Base-by-base conservation (phyloP, 768 basidiomycete genomes). In the Botryobasidium botryosum region DNA sequence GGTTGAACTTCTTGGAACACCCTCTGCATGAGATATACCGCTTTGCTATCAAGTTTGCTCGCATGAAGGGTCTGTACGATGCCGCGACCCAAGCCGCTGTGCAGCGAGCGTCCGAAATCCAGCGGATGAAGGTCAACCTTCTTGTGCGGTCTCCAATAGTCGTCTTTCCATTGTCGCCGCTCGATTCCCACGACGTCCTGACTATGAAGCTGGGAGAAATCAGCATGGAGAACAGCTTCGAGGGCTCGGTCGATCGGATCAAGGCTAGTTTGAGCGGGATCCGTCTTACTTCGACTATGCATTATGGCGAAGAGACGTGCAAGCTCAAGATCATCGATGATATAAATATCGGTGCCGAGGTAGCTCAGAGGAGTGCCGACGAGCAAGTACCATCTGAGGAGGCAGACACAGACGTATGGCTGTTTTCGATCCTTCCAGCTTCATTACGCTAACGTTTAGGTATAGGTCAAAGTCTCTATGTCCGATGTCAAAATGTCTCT, bases 1-100 rank as follows among this genome's bases (percentile, higher is more conserved):
- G 79, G 53, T 66, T 94, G 51, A 79, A 85, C 55, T 91, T 86
- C 61, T 68, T 94, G 43, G 85, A 92, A 57, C 68, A 77, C 43
- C 87, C 91, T n/a, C 67, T 97, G n/a, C 86, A 78, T 41, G 76
- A 79, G 52, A 74, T 97, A 25, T 86, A 82, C 57, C 57, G 75
- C 18, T 99, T 91, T 62, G 59, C 87, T 29, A 64, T 74, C 47
- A 83, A 87, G 57, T 74, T 99, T 29, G 84, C 88, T 4, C 78
- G 76, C 51, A 75, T 99, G 53, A 97, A 97, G 64, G 82, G 81
- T 2, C 59, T 97, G 8, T 97, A 97, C 52, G 92, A 99, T 61
- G 76, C 90, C 17, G 90, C 92, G 8, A 83, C 86, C 2, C 77
- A 85, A 57, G 92, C 75, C 18, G 94, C 94, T 31, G 88, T 85